These are phyloP conservation scores for Eucalyptus caleyi DNA, from an alignment of 345 rosid genomes.

Conservation along the genomic window DNA sequence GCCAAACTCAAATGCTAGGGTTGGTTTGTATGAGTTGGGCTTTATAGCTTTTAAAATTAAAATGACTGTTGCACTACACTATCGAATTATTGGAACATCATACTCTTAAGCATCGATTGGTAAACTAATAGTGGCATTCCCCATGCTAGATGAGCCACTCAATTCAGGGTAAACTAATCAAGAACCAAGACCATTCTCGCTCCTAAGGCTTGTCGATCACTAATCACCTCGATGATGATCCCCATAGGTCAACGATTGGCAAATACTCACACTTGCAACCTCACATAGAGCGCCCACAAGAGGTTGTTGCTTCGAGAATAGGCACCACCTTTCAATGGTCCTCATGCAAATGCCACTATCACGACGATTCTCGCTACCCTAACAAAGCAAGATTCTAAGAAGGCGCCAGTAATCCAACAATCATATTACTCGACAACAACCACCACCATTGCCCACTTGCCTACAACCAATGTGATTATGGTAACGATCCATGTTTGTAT, in stretches of 20 bases:
- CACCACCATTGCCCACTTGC: accelerated
- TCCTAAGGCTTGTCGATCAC: background rate
- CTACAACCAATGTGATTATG: background rate
- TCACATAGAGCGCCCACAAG: background rate
- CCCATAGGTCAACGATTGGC: background rate
- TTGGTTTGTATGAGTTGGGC: background rate
- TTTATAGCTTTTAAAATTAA: background rate
- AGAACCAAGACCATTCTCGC: background rate
- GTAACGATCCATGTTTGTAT: accelerated
- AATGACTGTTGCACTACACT: background rate
- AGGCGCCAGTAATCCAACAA: background rate
- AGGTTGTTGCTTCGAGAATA: background rate
- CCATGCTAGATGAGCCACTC: background rate
- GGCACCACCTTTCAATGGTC: background rate
- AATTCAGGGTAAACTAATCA: background rate
- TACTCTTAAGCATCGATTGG: background rate
- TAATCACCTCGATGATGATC: background rate
- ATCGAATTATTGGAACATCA: background rate
- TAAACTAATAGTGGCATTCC: background rate
- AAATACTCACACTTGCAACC: background rate
- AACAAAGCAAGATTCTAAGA: background rate
- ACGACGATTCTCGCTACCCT: background rate
- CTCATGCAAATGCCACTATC: background rate
- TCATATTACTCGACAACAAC: background rate
- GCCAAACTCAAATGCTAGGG: background rate